Evolutionary conservation across 345 rosid species (phyloP), one percentile per base, ranked within the genome.

Genomic region (Psidium guajava): DNA sequence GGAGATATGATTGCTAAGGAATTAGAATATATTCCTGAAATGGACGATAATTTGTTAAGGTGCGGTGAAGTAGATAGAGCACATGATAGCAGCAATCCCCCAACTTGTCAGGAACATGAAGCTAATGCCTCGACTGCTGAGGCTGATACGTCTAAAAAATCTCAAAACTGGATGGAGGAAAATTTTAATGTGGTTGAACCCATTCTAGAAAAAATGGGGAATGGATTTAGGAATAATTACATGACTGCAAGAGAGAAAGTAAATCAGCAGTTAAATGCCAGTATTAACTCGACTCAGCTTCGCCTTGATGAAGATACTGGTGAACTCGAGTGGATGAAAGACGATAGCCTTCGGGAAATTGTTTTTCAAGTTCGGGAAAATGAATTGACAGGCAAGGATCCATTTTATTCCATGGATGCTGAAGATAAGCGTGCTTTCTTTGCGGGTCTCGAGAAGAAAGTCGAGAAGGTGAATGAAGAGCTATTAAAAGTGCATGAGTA

Each of bases 301-400:
- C 88, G 87, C 86, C 87, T 86, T 57, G 86, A 57, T 84, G 92
- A 87, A 61, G 93, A 91, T 86, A 92, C 89, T 75, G 87, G 89
- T 89, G 98, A 94, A 87, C 90, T 95, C 50, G 96, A 94, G 77
- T 96, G 99, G 99, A 95, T 96, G 98, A 92, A 92, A 84, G 98
- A 95, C 86, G 96, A 96, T 84, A 91, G 83, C 87, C 96, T 96
- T 83, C 89, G 93, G 85, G 94, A 93, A 56, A 92, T 95, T 86
- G 98, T 96, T 88, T 96, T 93, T 86, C 94, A 53, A 91, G 99
- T 96, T 82, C 95, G 95, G 87, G 99, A 95, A 27, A 96, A 96
- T 87, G 99, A 96, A 89, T 89, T 96, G 86, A 90, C 95, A 3
- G 98, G 98, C 81, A 90, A 91, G 84, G 96, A 95, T 92, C 99